Percentiles rank a stretch among this genome's conserved stretches.
phyloP scores from a whole-genome alignment of 2,329 filamentous ascomycete genomes.

The Aureobasidium lini region DNA sequence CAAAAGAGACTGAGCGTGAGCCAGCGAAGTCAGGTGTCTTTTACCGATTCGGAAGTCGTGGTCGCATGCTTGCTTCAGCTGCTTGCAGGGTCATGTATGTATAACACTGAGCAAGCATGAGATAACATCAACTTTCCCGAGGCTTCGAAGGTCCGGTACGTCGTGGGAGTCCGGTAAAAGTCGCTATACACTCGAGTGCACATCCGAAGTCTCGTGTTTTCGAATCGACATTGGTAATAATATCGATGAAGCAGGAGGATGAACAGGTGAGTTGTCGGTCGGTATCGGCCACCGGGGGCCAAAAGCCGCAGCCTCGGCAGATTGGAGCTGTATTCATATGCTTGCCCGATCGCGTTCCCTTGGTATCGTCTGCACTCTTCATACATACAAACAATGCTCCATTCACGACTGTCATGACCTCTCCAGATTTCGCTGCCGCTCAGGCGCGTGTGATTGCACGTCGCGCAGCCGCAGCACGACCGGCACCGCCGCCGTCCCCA shows the following conservation, averaged over 20 bases:
- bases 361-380: background rate
- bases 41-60: background rate
- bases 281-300: background rate
- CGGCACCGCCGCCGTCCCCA: constrained; percentile 34
- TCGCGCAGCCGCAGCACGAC: constrained; percentile 58
- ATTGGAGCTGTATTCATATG: background rate
- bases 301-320: constrained; percentile 5
- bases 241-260: background rate
- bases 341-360: background rate
- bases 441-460: constrained; percentile 80
- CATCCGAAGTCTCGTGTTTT: background rate
- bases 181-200: background rate
- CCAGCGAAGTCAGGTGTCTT: too few species aligned
- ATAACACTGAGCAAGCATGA: background rate
- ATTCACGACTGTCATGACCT: constrained; percentile 38
- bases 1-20: too few species aligned
- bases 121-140: background rate
- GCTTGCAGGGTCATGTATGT: background rate
- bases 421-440: constrained; percentile 74
- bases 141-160: background rate
- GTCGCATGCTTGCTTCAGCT: background rate
- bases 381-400: background rate
- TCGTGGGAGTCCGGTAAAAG: background rate
- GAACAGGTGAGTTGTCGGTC: constrained; percentile 8
- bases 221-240: background rate